phyloP scores from a whole-genome alignment of 2,329 filamentous ascomycete species.

The Celoporthe dispersa region DNA sequence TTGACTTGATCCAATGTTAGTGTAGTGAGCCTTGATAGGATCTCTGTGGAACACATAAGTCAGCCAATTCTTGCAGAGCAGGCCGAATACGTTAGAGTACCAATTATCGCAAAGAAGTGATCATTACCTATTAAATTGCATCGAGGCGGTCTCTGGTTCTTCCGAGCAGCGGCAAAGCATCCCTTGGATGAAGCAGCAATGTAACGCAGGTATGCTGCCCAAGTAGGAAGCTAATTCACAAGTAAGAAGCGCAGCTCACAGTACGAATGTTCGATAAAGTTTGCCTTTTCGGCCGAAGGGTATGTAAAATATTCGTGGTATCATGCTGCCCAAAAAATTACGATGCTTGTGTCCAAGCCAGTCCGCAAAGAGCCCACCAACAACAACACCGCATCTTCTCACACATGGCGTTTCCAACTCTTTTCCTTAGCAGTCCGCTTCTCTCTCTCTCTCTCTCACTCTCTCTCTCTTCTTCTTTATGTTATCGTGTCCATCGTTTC shows the following conservation, averaged over 20 bases:
- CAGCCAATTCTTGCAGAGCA: too few relatives aligned
- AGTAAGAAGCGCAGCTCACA: not conserved
- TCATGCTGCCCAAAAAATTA: conserved; percentile 23
- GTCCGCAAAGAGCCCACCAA: not conserved
- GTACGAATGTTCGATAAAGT: not conserved
- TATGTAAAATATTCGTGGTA: conserved; percentile 19
- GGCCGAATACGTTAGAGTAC: too few relatives aligned
- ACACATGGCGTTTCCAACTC: not conserved
- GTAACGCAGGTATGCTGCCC: too few relatives aligned
- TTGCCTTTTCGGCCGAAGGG: not conserved
- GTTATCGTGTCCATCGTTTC: conserved; percentile 45
- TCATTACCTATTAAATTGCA: too few relatives aligned
- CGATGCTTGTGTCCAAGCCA: not conserved
- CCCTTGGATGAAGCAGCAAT: too few relatives aligned
- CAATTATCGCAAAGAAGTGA: too few relatives aligned
- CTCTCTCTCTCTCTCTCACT: conserved; percentile 8
- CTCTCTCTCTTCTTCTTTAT: not conserved
- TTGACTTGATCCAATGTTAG: too few relatives aligned
- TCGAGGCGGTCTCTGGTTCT: too few relatives aligned
- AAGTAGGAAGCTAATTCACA: too few relatives aligned
- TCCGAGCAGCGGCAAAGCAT: too few relatives aligned
- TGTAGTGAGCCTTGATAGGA: not conserved
- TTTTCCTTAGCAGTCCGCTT: not conserved
- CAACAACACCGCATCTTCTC: not conserved
- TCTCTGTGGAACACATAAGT: not conserved